These are phyloP conservation scores for Echinosophora koreensis DNA, from an alignment of 306 rosid species.

Conservation along the genomic window DNA sequence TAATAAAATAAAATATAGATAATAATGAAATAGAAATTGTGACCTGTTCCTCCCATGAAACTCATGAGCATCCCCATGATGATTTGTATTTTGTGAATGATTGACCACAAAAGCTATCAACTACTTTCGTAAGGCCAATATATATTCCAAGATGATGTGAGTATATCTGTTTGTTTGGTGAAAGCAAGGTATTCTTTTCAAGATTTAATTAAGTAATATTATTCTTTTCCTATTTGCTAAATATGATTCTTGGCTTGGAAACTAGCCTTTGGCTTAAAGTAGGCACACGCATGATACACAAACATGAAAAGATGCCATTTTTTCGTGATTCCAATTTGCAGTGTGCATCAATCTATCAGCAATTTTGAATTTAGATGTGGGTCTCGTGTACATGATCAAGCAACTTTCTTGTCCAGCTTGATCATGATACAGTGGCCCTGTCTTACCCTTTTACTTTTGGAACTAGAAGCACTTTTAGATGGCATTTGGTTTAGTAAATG, in stretches of 20 bases:
- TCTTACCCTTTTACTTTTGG: constrained; percentile 16
- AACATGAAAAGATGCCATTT: neutral
- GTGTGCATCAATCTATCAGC: neutral
- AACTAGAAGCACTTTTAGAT: neutral
- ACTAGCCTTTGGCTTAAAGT: constrained; percentile 34
- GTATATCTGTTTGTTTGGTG: constrained; percentile 43
- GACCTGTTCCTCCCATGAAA: constrained; percentile 59
- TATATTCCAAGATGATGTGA: constrained; percentile 33
- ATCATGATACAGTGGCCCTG: neutral
- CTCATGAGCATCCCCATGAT: constrained; percentile 67
- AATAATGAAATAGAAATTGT: constrained; percentile 10
- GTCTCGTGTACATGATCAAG: neutral
- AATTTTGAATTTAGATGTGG: neutral
- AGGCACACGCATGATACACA: constrained; percentile 10
- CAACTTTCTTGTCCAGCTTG: neutral
- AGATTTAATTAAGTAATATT: neutral
- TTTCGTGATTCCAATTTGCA: neutral
- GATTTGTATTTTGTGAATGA: constrained; percentile 35
- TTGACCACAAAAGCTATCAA: constrained; percentile 20
- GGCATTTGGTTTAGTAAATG: too few species aligned
- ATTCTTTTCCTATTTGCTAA: constrained; percentile 29
- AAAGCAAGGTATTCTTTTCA: constrained; percentile 62
- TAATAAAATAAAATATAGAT: neutral
- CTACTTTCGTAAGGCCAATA: neutral
- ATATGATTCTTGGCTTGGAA: constrained; percentile 60